Evolutionary conservation across 108 stramenopile species (phyloP).

Genomic region (Cyclotella distinguenda): DNA sequence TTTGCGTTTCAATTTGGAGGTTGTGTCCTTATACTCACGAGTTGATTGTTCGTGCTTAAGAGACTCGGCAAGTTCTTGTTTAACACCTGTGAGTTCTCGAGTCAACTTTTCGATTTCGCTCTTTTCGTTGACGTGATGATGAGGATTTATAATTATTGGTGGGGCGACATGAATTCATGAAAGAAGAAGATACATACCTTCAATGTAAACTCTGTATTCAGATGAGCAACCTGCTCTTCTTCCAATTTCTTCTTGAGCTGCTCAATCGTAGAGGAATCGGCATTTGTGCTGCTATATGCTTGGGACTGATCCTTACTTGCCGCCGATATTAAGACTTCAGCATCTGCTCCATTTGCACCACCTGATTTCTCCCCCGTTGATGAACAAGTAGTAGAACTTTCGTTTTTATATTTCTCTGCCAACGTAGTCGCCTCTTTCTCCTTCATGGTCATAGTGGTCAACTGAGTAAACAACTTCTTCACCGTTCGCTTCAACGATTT

Average conservation of each 20-base stretch:
- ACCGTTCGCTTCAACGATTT: slow-evolving; percentile 41
- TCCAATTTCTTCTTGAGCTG: slow-evolving; percentile 18
- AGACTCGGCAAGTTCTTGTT: slow-evolving; percentile 25
- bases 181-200: slow-evolving; percentile 12
- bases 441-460: slow-evolving; percentile 14
- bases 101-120: slow-evolving; percentile 39
- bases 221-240: slow-evolving; percentile 19
- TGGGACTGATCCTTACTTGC: slow-evolving; percentile 4
- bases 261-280: slow-evolving; percentile 5
- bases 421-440: neutral
- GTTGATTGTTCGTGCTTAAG: slow-evolving; percentile 20
- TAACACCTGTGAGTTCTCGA: slow-evolving; percentile 33
- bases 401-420: slow-evolving; percentile 1
- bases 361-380: neutral
- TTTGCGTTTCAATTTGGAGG: slow-evolving; percentile 25
- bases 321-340: neutral
- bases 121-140: neutral
- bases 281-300: neutral
- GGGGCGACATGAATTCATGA: neutral
- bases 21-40: slow-evolving; percentile 9
- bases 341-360: neutral
- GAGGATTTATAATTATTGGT: neutral
- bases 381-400: neutral
- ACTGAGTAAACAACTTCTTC: slow-evolving; percentile 35
- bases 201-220: slow-evolving; percentile 32